Conservation (phyloP, 257 asterid species). For the Plantago elongata region DNA sequence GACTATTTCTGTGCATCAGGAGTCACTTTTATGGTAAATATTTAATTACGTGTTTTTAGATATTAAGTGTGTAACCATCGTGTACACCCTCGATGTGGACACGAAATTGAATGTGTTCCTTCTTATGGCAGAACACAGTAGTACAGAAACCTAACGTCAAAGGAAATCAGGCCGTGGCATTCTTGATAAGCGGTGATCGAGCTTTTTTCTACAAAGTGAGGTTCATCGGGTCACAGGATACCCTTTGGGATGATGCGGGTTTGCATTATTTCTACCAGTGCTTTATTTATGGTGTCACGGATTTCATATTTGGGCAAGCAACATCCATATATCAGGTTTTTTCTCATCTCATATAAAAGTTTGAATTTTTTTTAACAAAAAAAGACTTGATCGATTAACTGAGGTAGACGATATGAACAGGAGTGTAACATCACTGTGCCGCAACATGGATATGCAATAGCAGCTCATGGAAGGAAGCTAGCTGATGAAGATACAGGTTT, state of each 20-base stretch:
- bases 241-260: conserved; percentile 64
- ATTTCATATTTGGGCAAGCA: conserved; percentile 77
- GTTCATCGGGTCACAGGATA: conserved; percentile 76
- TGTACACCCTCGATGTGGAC: no score
- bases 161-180: conserved; percentile 75
- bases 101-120: background rate
- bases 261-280: conserved; percentile 57
- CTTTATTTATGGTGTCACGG: conserved; percentile 63
- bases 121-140: conserved; percentile 49
- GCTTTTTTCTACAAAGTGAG: conserved; percentile 60
- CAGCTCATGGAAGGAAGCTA: conserved; percentile 62
- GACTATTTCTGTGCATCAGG: conserved; percentile 70
- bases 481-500: conserved; percentile 61
- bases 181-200: conserved; percentile 55
- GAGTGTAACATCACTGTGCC: conserved; percentile 47
- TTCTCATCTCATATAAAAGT: background rate
- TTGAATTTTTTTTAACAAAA: background rate
- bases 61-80: no score
- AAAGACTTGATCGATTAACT: background rate
- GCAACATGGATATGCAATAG: conserved; percentile 44
- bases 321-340: conserved; percentile 67
- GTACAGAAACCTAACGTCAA: conserved; percentile 20
- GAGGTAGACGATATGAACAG: conserved; percentile 22
- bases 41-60: no score
- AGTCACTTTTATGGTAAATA: conserved; percentile 59